Evolutionary conservation across 2,329 filamentous ascomycete genomes (phyloP).

Genomic region (Ophiostoma tasmaniense): DNA sequence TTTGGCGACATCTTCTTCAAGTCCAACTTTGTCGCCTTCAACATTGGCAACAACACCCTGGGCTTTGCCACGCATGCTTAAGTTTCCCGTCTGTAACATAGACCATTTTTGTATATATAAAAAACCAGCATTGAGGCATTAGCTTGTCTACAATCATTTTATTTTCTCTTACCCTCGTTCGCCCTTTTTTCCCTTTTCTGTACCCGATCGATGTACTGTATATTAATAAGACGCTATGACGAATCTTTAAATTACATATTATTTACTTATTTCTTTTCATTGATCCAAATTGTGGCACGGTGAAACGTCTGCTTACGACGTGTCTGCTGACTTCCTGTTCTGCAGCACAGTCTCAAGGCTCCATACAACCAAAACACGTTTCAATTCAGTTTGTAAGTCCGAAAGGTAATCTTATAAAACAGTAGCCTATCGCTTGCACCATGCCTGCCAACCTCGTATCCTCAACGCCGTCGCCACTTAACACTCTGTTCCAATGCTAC

Average conservation of each 20-base stretch:
- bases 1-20: slow-evolving; percentile 56
- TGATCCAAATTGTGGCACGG: background rate
- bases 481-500: background rate
- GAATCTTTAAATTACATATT: background rate
- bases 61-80: slow-evolving; percentile 42
- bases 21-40: slow-evolving; percentile 51
- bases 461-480: background rate
- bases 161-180: background rate
- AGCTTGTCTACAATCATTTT: background rate
- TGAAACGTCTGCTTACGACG: background rate
- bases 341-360: background rate
- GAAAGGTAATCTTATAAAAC: background rate
- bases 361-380: background rate
- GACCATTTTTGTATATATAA: background rate
- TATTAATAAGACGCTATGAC: background rate
- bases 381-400: background rate
- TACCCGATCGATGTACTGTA: background rate
- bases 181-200: background rate
- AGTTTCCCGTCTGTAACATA: background rate
- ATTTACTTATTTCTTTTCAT: background rate
- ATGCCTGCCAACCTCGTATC: background rate
- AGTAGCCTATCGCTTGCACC: background rate
- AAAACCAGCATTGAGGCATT: background rate
- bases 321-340: background rate
- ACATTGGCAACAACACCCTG: slow-evolving; percentile 46